phyloP scores from a whole-genome alignment of 352 stramenopile genomes.

The Phytophthora chlamydospora region DNA sequence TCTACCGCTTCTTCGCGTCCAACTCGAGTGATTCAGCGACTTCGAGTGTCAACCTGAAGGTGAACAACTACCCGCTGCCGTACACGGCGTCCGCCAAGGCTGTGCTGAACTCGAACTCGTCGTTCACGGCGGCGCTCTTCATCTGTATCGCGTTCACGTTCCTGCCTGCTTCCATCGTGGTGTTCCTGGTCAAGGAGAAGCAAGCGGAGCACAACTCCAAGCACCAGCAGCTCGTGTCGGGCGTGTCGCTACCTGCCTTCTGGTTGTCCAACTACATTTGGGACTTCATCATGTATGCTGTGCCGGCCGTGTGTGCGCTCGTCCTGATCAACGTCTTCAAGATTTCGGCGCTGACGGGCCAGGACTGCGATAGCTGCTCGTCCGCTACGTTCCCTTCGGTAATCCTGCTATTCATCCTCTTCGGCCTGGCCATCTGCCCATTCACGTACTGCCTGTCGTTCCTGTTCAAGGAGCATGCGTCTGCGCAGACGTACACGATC shows the following conservation, averaged over 20 bases:
- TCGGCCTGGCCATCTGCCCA: conserved; percentile 52
- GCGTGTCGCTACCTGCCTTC: conserved; percentile 91
- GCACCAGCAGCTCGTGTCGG: conserved; percentile 94
- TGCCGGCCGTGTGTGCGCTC: conserved; percentile 47
- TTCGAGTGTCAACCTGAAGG: conserved; percentile 35
- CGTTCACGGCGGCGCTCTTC: conserved; percentile 75
- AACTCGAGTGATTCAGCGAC: conserved; percentile 16
- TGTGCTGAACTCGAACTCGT: conserved; percentile 39
- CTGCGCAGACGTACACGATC: conserved; percentile 63
- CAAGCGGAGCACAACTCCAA: conserved; percentile 92
- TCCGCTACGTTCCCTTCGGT: conserved; percentile 45
- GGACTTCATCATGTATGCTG: conserved; percentile 92
- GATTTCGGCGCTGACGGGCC: conserved; percentile 47
- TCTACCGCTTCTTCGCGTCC: conserved; percentile 54
- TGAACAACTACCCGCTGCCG: conserved; percentile 55
- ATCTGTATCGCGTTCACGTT: conserved; percentile 91
- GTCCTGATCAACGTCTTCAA: conserved; percentile 50
- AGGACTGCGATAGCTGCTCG: conserved; percentile 49
- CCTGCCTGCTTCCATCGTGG: conserved; percentile 88
- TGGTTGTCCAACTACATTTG: conserved; percentile 96
- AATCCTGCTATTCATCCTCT: conserved; percentile 59
- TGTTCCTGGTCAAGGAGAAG: conserved; percentile 95
- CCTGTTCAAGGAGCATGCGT: conserved; percentile 57
- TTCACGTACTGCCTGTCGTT: conserved; percentile 71
- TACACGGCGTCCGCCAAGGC: conserved; percentile 37